Base-by-base conservation (phyloP, 495 filamentous ascomycete genomes). In the Aspergillus ostianus region DNA sequence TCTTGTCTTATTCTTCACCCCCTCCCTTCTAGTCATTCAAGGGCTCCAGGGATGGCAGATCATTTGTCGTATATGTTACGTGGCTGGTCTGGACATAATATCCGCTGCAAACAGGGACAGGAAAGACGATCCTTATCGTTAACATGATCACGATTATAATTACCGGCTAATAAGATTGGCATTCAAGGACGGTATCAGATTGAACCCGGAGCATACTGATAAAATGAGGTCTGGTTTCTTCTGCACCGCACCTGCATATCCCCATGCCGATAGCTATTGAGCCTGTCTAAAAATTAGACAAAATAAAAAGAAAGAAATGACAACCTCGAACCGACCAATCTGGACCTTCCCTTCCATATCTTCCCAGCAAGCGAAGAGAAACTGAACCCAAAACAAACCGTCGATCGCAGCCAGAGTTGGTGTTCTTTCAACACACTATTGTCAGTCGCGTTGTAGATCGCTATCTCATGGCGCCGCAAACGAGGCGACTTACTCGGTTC, bases 401-500 rank as follows among this genome's bases (percentile, higher is more conserved):
- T 30, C 50, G 50, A 29, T 52, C 50, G 50, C 50, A 41, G 1
- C 30, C 29, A 6, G 29, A 4, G 49, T 20, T 20, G 23, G 30
- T 12, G 6, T 21, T 52, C 23, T 5, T 15, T 52, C 50, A 7
- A 29, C 21, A 30, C 50, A 30, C 50, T 52, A 52, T 52, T 32
- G 50, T 13, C 50, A 17, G 17, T 52, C 50, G 50, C 20, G 50
- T 4, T 51, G 50, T 52, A 52, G 50, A 52, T 52, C 50, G 19
- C 50, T 52, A 52, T 52, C 50, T 52, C 36, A 41, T 41, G 23
- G 50, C 21, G 19, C 21, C 21, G 23, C 47, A n/a, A 52, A 23
- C 50, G 19, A 52, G 50, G 21, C 20, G 15, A 27, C 13, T 21
- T 26, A 52, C 50, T n/a, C 21, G 3, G n/a, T 27, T 52, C 6